Percentiles rank a stretch among this genome's conserved stretches.
Evolutionary conservation across 1,139 yeast species (phyloP).

Genomic region (Hemisphaericaspora subhashii): DNA sequence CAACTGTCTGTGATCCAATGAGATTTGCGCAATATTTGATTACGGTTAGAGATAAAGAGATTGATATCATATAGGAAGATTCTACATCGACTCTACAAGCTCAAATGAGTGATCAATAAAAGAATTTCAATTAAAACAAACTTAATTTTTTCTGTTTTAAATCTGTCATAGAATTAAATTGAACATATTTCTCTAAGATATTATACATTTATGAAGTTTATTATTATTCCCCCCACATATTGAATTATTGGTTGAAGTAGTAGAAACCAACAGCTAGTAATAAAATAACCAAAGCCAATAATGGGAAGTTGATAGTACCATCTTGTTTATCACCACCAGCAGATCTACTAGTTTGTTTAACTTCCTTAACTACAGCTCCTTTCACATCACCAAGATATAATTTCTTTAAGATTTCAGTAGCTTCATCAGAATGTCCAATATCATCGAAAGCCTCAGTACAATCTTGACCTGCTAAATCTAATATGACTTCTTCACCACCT

Average conservation of each 20-base stretch:
- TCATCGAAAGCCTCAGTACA: constrained; percentile 95
- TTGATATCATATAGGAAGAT: too few relatives aligned
- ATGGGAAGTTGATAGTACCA: constrained; percentile 28
- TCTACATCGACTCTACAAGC: too few relatives aligned
- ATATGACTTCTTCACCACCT: constrained; percentile 96
- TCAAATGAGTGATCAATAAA: too few relatives aligned
- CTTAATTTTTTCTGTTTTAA: too few relatives aligned
- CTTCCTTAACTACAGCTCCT: constrained; percentile 29
- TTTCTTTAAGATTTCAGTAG: constrained; percentile 64
- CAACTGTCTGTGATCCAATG: too few relatives aligned
- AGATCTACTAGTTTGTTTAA: neutral
- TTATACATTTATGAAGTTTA: neutral
- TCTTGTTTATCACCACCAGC: constrained; percentile 19
- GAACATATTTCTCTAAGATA: neutral
- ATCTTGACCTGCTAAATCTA: constrained; percentile 89
- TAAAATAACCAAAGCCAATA: constrained; percentile 12
- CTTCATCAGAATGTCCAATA: constrained; percentile 97
- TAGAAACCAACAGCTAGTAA: constrained; percentile 3
- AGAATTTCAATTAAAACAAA: too few relatives aligned
- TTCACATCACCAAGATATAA: constrained; percentile 66
- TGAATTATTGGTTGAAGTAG: constrained; percentile 2
- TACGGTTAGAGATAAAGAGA: too few relatives aligned
- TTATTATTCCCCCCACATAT: neutral
- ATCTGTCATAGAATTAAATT: too few relatives aligned
- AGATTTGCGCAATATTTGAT: too few relatives aligned